phyloP scores from a whole-genome alignment of 805 yeast species.

The Starmerella khaoyaiensis region DNA sequence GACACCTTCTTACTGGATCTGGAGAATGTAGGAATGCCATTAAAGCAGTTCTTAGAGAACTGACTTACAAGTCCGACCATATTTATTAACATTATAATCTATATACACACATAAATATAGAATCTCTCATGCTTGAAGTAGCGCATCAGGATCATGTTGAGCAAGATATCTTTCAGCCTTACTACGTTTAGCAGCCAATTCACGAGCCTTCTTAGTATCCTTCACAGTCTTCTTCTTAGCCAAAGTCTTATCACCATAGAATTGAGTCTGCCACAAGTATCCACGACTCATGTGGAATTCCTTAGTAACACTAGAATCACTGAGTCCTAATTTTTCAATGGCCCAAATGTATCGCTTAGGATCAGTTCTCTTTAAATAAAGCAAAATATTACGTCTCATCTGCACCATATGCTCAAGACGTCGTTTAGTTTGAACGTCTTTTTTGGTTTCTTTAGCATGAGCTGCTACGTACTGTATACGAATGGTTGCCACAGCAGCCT shows the following conservation, averaged over 20 bases:
- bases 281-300: slow-evolving; percentile 44
- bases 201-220: slow-evolving; percentile 21
- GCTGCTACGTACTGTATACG: slow-evolving; percentile 64
- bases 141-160: slow-evolving; percentile 21
- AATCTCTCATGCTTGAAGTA: slow-evolving; percentile 4
- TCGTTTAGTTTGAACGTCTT: slow-evolving; percentile 61
- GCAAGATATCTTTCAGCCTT: slow-evolving; percentile 23
- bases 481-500: slow-evolving; percentile 81
- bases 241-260: slow-evolving; percentile 30
- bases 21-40: slow-evolving; percentile 68
- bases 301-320: slow-evolving; percentile 60
- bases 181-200: slow-evolving; percentile 18
- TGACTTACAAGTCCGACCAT: neutral
- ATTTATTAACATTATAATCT: neutral
- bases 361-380: slow-evolving; percentile 66
- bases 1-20: slow-evolving; percentile 76
- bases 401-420: slow-evolving; percentile 72
- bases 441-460: slow-evolving; percentile 55
- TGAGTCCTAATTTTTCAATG: slow-evolving; percentile 73
- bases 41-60: slow-evolving; percentile 44
- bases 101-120: neutral
- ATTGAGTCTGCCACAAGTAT: slow-evolving; percentile 27
- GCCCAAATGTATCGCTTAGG: slow-evolving; percentile 78
- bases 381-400: slow-evolving; percentile 69
- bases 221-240: slow-evolving; percentile 25